Conservation (phyloP, 2,329 filamentous ascomycete species). For the Trichoderma brevicompactum region DNA sequence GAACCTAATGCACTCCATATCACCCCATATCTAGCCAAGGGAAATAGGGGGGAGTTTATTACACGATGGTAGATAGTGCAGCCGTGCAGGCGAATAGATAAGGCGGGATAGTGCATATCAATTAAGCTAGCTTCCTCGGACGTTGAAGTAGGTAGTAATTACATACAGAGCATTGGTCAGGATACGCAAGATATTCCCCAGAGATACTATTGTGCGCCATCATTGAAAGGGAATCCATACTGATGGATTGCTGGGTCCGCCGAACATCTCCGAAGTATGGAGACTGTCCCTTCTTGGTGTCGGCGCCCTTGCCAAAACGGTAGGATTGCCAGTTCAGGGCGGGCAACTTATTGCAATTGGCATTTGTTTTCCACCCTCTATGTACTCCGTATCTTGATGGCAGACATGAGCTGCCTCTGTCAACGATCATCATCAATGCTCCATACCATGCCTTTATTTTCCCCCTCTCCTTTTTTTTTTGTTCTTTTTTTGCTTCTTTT, state of each 20-base stretch:
- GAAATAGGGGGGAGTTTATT: not conserved
- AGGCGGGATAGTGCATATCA: not conserved
- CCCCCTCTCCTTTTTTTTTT: too few relatives aligned
- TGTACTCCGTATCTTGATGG: too few relatives aligned
- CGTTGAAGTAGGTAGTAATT: too few relatives aligned
- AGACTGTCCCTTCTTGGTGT: not conserved
- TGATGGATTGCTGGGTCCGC: not conserved
- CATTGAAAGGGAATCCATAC: not conserved
- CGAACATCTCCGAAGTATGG: constrained; percentile 3
- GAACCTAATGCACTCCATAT: not conserved
- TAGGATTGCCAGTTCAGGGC: not conserved
- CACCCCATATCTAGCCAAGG: not conserved
- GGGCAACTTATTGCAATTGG: not conserved
- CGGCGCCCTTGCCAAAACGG: not conserved
- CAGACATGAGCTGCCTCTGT: too few relatives aligned
- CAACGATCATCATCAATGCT: not conserved
- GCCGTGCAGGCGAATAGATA: not conserved
- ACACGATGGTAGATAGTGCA: not conserved
- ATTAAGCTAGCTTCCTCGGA: too few relatives aligned
- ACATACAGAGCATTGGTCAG: not conserved
- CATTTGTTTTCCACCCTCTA: not conserved
- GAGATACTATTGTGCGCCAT: not conserved
- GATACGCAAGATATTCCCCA: not conserved
- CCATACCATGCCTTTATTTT: not conserved
- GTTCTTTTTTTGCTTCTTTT: not conserved